Evolutionary conservation across 208 protist species (phyloP).

Genomic region (Leishmania aethiopica): DNA sequence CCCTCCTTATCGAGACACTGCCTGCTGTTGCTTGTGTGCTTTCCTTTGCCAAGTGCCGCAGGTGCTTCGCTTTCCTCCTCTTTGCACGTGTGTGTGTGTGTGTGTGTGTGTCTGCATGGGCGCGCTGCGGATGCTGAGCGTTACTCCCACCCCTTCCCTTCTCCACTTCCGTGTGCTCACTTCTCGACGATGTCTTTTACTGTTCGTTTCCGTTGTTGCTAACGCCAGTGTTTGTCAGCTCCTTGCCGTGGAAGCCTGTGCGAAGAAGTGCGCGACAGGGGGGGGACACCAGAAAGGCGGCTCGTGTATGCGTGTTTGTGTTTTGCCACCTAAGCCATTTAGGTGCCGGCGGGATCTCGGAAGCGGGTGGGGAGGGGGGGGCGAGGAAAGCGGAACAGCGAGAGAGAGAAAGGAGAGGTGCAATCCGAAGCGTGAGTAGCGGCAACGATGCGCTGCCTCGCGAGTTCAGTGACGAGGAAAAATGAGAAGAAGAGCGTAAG

Average conservation of each 20-base stretch:
- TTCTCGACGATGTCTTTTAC: not conserved
- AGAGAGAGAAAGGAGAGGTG: not conserved
- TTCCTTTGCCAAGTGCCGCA: not conserved
- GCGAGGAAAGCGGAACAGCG: not conserved
- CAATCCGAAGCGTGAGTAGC: not conserved
- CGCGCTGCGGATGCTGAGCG: too few relatives aligned
- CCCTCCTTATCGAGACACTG: not conserved
- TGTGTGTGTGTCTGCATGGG: too few relatives aligned
- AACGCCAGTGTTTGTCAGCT: not conserved
- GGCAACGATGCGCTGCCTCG: not conserved
- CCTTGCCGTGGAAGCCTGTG: not conserved
- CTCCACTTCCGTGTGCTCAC: slow-evolving; percentile 11
- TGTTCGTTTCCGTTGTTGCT: not conserved
- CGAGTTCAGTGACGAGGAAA: not conserved
- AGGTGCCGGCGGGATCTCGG: not conserved
- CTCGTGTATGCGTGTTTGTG: not conserved
- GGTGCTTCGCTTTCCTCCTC: not conserved
- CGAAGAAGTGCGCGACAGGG: not conserved
- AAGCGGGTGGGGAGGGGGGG: not conserved
- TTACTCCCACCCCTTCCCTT: not conserved
- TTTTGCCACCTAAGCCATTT: not conserved
- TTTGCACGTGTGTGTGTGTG: not conserved
- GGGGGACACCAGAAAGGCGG: not conserved
- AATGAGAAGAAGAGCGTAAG: not conserved
- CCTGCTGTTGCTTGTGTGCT: not conserved